Base-by-base conservation (phyloP, 768 basidiomycete species). In the Lactarius trivialis region DNA sequence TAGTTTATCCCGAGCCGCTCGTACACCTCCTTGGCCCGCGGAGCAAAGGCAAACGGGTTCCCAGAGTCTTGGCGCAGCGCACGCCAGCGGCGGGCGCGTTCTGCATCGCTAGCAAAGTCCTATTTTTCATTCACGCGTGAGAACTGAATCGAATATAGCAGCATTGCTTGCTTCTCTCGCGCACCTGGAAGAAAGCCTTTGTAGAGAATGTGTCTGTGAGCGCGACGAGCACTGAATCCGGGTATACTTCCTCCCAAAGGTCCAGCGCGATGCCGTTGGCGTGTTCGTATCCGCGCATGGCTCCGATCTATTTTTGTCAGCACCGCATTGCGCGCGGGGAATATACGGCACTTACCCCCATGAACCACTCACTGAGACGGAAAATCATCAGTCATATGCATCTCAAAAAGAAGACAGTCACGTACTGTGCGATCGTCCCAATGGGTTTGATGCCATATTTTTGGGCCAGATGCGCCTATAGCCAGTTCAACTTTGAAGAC, bases 121-220 rank as follows among this genome's bases (percentile, higher is more conserved):
- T 89, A 63, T 9, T n/a, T 36, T 17, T 8, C n/a, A 32, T n/a
- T 8, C 21, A 32, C 21, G 34, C 1, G 0, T 17, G 50, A 32
- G 54, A 21, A 50, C 33, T 32, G 11, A 14, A 33, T 7, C 7
- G n/a, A 5, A 14, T 19, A n/a, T n/a, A n/a, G n/a, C n/a, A n/a
- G n/a, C n/a, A n/a, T n/a, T n/a, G n/a, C n/a, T n/a, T n/a, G n/a
- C n/a, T n/a, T n/a, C n/a, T n/a, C n/a, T n/a, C 68, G 48, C 68
- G 28, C 70, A 82, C 93, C 75, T 83, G 80, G 78, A 93, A 94
- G 76, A 98, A 98, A 0, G 82, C 85, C 34, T 82, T 75, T 1
- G 90, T 91, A 7, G 94, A 90, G 74, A 97, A 98, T 0, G 97
- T 99, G 74, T 99, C 97, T 15, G 97, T 97, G 36, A 98, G 77